Percentiles rank a stretch among this genome's conserved stretches.
Evolutionary conservation across 805 yeast species (phyloP).

Genomic region (Sugiyamaella floridensis): DNA sequence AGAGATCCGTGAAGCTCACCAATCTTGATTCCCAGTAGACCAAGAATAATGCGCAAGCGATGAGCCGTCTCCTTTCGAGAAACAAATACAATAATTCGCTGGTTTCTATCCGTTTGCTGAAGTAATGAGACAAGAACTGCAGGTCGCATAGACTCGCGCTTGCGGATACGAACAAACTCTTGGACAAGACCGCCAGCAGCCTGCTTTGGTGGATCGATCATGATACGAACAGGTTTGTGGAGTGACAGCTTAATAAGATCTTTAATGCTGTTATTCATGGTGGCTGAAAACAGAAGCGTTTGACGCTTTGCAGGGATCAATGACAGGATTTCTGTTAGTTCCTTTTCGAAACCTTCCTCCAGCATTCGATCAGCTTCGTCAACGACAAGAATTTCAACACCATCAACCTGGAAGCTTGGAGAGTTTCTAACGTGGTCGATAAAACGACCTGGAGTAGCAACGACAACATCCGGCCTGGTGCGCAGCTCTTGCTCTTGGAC

Average conservation of each 20-base stretch:
- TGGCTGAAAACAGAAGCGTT: constrained; percentile 91
- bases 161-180: constrained; percentile 91
- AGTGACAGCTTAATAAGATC: constrained; percentile 81
- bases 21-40: constrained; percentile 69
- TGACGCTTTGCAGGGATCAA: constrained; percentile 88
- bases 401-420: constrained; percentile 82
- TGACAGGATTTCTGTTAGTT: constrained; percentile 80
- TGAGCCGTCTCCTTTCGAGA: constrained; percentile 90
- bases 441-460: constrained; percentile 98
- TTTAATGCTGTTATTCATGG: constrained; percentile 92
- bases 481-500: constrained; percentile 94
- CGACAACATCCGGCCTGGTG: constrained; percentile 88
- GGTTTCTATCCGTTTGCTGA: constrained; percentile 59
- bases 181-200: constrained; percentile 87
- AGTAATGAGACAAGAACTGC: constrained; percentile 71
- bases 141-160: constrained; percentile 76
- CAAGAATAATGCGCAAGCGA: constrained; percentile 73
- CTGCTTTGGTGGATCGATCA: constrained; percentile 95
- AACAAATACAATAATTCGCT: constrained; percentile 82
- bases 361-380: constrained; percentile 99
- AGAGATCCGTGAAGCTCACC: constrained; percentile 75
- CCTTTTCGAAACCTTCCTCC: constrained; percentile 97
- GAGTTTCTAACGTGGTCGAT: constrained; percentile 96
- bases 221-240: constrained; percentile 83
- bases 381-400: constrained; percentile 83